Conservation (phyloP, 192 early-diverging fungal genomes). For the Helicostylum pulchrum region DNA sequence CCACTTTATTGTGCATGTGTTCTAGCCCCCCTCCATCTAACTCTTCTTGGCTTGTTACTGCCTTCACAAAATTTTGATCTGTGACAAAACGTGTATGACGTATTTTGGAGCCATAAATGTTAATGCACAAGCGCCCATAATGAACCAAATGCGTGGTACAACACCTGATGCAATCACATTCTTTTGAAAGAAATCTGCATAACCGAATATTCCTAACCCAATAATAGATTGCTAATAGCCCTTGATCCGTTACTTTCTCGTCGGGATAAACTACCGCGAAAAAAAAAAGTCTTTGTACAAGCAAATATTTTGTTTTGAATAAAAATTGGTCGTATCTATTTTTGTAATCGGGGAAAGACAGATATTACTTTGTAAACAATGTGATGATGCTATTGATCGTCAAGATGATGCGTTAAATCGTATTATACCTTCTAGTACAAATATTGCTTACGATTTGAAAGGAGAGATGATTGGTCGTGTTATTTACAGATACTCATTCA, state of each 20-base stretch:
- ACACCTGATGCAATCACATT: conserved; percentile 93
- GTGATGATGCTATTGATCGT: conserved; percentile 63
- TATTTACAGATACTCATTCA: conserved; percentile 74
- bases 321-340: too few species aligned
- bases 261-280: conserved; percentile 81
- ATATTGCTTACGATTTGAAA: conserved; percentile 94
- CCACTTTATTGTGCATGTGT: conserved; percentile 63
- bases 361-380: conserved; percentile 68
- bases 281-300: too few species aligned
- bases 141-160: conserved; percentile 90
- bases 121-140: conserved; percentile 97
- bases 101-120: conserved; percentile 95
- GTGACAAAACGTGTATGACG: conserved; percentile 96
- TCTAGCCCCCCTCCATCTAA: conserved; percentile 85
- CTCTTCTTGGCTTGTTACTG: conserved; percentile 89
- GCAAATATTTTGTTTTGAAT: too few species aligned
- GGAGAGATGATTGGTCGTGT: conserved; percentile 62
- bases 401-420: conserved; percentile 78
- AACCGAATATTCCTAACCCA: conserved; percentile 79
- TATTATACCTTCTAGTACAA: conserved; percentile 87
- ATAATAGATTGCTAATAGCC: conserved; percentile 74
- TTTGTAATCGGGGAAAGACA: too few species aligned
- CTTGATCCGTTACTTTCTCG: conserved; percentile 94
- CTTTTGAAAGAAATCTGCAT: conserved; percentile 94
- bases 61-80: conserved; percentile 94